Percentiles rank a stretch among this genome's conserved stretches.
Conservation (phyloP, 1,284 basidiomycete species). For the Moesziomyces sp. region DNA sequence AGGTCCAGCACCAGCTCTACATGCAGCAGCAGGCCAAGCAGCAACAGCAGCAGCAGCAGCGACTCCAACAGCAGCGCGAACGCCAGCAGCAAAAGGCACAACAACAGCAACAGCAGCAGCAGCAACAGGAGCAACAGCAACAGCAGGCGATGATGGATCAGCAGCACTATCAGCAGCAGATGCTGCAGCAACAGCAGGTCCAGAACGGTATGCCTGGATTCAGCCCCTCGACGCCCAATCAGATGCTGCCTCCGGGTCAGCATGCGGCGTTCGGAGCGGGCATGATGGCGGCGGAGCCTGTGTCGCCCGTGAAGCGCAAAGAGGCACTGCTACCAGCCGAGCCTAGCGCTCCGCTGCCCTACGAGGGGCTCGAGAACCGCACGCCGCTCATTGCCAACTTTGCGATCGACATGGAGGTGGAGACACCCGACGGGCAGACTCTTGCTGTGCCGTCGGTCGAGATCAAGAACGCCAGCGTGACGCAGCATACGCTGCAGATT, state of each 20-base stretch:
- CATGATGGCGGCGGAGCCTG: conserved; percentile 3
- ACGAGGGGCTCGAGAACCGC: conserved; percentile 33
- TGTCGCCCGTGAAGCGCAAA: conserved; percentile 31
- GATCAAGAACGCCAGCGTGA: conserved; percentile 32
- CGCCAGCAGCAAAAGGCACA: conserved; percentile 20
- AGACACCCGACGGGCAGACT: conserved; percentile 23
- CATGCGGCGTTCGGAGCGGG: conserved; percentile 19
- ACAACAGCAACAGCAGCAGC: conserved; percentile 27
- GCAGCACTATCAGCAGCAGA: conserved; percentile 13
- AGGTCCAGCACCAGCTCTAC: conserved; percentile 19
- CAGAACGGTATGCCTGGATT: conserved; percentile 12
- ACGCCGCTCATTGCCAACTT: conserved; percentile 30
- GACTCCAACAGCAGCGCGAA: conserved; percentile 11
- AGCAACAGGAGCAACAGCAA: conserved; percentile 25
- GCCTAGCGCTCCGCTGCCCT: conserved; percentile 6
- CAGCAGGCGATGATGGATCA: conserved; percentile 6
- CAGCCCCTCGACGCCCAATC: conserved; percentile 12
- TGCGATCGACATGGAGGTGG: conserved; percentile 37
- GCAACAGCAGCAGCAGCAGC: conserved; percentile 14
- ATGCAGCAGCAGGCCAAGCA: conserved; percentile 24
- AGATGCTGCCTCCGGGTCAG: conserved; percentile 13
- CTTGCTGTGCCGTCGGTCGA: conserved; percentile 12
- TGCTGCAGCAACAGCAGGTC: conserved; percentile 3
- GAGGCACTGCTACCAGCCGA: conserved; percentile 25
- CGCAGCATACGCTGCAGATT: conserved; percentile 44